Percentiles rank a stretch among this genome's conserved stretches.
These are phyloP conservation scores for Chrysoporthe cubensis DNA, from an alignment of 2,329 filamentous ascomycete species.

Conservation along the genomic window DNA sequence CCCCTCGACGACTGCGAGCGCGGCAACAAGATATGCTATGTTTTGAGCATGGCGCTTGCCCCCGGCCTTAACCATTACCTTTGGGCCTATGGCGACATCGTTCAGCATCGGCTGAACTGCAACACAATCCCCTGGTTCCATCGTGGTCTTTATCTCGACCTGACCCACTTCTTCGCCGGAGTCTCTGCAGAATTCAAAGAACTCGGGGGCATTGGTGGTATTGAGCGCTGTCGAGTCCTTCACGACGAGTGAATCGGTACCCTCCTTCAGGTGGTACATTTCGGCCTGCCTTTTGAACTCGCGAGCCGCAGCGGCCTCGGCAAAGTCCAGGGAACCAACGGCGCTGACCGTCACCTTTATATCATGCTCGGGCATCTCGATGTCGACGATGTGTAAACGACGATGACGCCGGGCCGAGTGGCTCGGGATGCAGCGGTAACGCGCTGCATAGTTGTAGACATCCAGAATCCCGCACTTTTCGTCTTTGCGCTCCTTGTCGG, in stretches of 20 bases:
- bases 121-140: background rate
- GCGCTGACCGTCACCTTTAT: conserved; percentile 2
- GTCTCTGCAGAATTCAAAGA: conserved; percentile 14
- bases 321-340: background rate
- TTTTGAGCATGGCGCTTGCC: background rate
- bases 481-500: background rate
- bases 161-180: background rate
- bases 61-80: background rate
- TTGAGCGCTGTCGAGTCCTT: conserved; percentile 7
- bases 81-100: background rate
- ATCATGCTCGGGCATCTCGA: conserved; percentile 19
- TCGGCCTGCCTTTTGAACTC: conserved; percentile 20
- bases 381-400: background rate
- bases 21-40: conserved; percentile 7
- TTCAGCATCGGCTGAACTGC: background rate
- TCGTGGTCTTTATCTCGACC: background rate
- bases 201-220: background rate
- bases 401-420: background rate
- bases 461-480: conserved; percentile 4
- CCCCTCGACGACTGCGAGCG: background rate
- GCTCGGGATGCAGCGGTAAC: conserved; percentile 10
- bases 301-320: conserved; percentile 10
- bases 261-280: conserved; percentile 5
- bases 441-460: conserved; percentile 22
- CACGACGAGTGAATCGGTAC: background rate